Evolutionary conservation across 2,329 filamentous ascomycete genomes (phyloP).

Genomic region (Hyphodiscus sp.): DNA sequence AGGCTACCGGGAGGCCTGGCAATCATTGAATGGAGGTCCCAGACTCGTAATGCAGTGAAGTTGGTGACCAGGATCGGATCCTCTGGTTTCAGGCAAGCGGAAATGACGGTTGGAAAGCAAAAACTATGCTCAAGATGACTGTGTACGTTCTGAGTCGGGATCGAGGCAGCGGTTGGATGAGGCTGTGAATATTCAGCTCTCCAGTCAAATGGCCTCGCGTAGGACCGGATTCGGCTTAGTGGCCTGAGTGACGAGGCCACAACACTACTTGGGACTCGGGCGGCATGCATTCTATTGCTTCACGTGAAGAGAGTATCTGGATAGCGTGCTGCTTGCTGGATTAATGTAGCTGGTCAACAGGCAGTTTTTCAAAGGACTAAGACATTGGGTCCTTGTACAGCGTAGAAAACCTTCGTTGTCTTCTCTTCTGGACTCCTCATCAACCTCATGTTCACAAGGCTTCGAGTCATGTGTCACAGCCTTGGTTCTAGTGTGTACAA

Average conservation of each 20-base stretch:
- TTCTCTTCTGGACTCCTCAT: neutral
- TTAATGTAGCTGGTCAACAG: too few relatives aligned
- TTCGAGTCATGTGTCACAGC: neutral
- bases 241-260: neutral
- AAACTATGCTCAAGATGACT: neutral
- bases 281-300: neutral
- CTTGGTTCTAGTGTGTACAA: neutral
- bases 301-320: neutral
- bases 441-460: neutral
- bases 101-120: constrained; percentile 2
- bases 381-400: neutral
- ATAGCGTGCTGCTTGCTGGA: neutral
- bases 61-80: neutral
- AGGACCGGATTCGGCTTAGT: neutral
- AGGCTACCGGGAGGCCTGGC: constrained; percentile 15
- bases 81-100: constrained; percentile 6
- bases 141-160: neutral
- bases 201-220: neutral
- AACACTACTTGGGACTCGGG: neutral
- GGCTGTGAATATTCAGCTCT: neutral
- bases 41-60: neutral
- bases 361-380: too few relatives aligned
- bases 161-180: neutral
- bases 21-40: constrained; percentile 16
- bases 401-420: neutral